phyloP scores from a whole-genome alignment of 2,329 filamentous ascomycete species.

The Venturia effusa region DNA sequence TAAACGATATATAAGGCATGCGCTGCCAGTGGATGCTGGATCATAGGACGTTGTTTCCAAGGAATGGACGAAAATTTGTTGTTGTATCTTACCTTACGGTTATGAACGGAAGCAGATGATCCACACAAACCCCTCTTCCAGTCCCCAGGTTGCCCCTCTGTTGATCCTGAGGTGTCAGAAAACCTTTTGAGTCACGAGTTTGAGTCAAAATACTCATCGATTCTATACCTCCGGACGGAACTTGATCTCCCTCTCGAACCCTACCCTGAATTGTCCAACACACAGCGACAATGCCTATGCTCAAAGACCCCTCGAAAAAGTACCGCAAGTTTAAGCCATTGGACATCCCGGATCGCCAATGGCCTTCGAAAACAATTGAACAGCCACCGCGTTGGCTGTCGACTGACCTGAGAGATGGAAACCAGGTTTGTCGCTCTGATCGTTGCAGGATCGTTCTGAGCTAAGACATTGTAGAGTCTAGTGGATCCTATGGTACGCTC shows the following conservation, averaged over 20 bases:
- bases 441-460: neutral
- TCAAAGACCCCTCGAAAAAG: conserved; percentile 46
- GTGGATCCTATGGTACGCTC: conserved; percentile 73
- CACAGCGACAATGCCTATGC: conserved; percentile 8
- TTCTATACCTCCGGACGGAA: neutral
- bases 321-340: conserved; percentile 61
- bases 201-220: neutral
- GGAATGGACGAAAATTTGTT: too few relatives aligned
- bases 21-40: too few relatives aligned
- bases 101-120: neutral
- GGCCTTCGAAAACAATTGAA: conserved; percentile 71
- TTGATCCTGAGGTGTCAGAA: neutral
- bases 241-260: neutral
- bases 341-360: conserved; percentile 62
- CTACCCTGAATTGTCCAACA: neutral
- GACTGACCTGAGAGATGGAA: conserved; percentile 82
- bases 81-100: neutral
- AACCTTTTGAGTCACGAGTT: conserved; percentile 1
- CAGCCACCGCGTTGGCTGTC: conserved; percentile 86
- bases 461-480: conserved; percentile 42
- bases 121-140: neutral
- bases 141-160: neutral
- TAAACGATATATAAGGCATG: too few relatives aligned
- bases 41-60: too few relatives aligned
- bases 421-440: conserved; percentile 42